phyloP scores from a whole-genome alignment of 2,329 filamentous ascomycete species.

The Fusarium subtropicale region DNA sequence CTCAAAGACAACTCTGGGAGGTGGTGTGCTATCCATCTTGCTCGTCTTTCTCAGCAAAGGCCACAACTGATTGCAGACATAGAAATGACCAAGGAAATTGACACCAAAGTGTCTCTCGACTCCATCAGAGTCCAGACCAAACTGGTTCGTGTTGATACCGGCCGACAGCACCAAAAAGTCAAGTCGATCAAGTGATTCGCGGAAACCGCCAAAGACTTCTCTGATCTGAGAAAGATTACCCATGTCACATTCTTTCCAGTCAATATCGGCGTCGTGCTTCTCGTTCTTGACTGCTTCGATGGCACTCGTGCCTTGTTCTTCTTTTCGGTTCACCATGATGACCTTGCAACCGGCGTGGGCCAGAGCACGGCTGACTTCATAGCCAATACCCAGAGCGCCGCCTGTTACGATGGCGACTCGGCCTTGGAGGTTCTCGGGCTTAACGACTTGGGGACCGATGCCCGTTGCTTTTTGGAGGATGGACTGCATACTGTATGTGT shows the following conservation, averaged over 20 bases:
- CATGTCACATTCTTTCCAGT: conserved; percentile 56
- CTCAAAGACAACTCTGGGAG: conserved; percentile 56
- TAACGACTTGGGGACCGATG: conserved; percentile 52
- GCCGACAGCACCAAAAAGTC: conserved; percentile 58
- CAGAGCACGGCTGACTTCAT: conserved; percentile 52
- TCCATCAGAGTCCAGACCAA: conserved; percentile 52
- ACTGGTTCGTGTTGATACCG: conserved; percentile 58
- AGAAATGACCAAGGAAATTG: conserved; percentile 60
- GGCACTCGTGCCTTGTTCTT: conserved; percentile 49
- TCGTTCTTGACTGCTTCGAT: conserved; percentile 47
- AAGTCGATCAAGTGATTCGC: conserved; percentile 52
- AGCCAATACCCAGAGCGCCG: conserved; percentile 55
- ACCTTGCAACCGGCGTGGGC: conserved; percentile 51
- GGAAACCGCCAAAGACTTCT: conserved; percentile 51
- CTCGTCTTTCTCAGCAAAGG: conserved; percentile 57
- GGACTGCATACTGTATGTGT: conserved; percentile 52
- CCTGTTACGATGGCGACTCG: conserved; percentile 55
- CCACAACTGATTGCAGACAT: conserved; percentile 53
- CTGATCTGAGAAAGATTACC: conserved; percentile 29
- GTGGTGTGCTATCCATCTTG: conserved; percentile 49
- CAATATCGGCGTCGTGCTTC: conserved; percentile 47
- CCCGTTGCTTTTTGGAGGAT: conserved; percentile 49
- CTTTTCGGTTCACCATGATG: conserved; percentile 53
- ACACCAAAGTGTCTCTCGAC: conserved; percentile 60
- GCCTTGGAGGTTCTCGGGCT: conserved; percentile 52